Base-by-base conservation (phyloP, 164 flowering plant species). In the Stephania japonica region DNA sequence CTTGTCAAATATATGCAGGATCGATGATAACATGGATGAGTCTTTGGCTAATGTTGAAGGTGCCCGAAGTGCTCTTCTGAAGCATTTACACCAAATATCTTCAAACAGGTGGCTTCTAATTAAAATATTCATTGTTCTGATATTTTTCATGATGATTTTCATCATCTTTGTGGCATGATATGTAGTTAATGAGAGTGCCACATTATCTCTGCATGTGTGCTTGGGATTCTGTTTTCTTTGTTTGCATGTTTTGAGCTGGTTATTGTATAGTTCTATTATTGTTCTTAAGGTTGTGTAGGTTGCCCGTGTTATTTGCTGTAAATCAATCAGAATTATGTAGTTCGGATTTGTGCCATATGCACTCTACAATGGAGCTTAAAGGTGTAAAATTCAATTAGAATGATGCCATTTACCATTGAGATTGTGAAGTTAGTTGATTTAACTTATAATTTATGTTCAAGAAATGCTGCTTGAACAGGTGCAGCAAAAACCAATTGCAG, bases 21-120 rank as follows among this genome's bases (percentile, higher is more conserved):
- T 93, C 76, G 98, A 93, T 76, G 98, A 93, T 68, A 85, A 93
- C 84, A 88, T 90, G 98, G 97, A 90, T 4, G 95, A 93, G 74
- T 83, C 98, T 25, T 76, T 93, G 80, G 71, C 85, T 53, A 88
- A 93, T 78, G 95, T 91, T 32, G 95, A 93, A 79, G 88, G 90
- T 72, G 97, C 97, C 64, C 85, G 83, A 25, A 78, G 84, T 81
- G 86, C 97, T 73, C 85, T 93, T 42, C 73, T 91, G 79, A 91
- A 85, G 84, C 86, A 91, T 84, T 84, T 93, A 43, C 86, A 77
- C 68, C 80, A 68, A 38, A 89, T 90, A 72, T 90, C 97, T 69
- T 91, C 97, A 56, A 90, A 90, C 82, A 83, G 97, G 85, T 90
- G 92, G 90, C 95, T 91, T 75, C 53, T 93, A 71, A 84, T 91